Percentiles rank a stretch among this genome's conserved stretches.
phyloP scores from a whole-genome alignment of 768 basidiomycete species.

The Naganishia kalamii region DNA sequence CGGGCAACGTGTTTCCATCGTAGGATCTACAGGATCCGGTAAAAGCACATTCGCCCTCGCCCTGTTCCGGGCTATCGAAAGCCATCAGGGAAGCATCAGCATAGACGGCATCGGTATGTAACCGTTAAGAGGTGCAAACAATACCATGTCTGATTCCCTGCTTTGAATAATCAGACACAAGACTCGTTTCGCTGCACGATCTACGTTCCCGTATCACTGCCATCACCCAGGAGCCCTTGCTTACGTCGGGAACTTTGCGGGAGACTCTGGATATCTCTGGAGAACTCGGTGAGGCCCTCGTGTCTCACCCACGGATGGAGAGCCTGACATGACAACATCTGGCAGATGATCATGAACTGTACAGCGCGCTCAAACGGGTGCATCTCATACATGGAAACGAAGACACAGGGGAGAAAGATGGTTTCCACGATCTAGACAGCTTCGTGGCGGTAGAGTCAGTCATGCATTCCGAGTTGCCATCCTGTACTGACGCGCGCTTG shows the following conservation, averaged over 20 bases:
- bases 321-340: background rate
- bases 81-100: slow-evolving; percentile 30
- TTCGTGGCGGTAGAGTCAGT: slow-evolving; percentile 38
- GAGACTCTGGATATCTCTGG: slow-evolving; percentile 43
- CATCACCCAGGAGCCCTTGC: slow-evolving; percentile 43
- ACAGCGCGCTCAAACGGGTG: slow-evolving; percentile 38
- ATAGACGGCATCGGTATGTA: slow-evolving; percentile 40
- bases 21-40: slow-evolving; percentile 38
- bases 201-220: slow-evolving; percentile 40
- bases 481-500: background rate
- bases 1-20: slow-evolving; percentile 40
- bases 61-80: slow-evolving; percentile 37
- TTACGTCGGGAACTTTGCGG: slow-evolving; percentile 42
- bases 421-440: slow-evolving; percentile 38
- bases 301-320: background rate
- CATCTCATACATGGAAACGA: slow-evolving; percentile 26
- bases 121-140: background rate
- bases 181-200: slow-evolving; percentile 31
- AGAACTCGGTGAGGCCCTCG: slow-evolving; percentile 25
- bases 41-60: slow-evolving; percentile 41
- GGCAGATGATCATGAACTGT: slow-evolving; percentile 39
- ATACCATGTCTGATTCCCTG: too few relatives aligned
- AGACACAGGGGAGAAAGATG: slow-evolving; percentile 18
- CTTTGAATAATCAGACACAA: too few relatives aligned
- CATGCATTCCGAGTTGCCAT: background rate